Evolutionary conservation across 2,329 filamentous ascomycete species (phyloP).

Genomic region (Chaetomium sp.): DNA sequence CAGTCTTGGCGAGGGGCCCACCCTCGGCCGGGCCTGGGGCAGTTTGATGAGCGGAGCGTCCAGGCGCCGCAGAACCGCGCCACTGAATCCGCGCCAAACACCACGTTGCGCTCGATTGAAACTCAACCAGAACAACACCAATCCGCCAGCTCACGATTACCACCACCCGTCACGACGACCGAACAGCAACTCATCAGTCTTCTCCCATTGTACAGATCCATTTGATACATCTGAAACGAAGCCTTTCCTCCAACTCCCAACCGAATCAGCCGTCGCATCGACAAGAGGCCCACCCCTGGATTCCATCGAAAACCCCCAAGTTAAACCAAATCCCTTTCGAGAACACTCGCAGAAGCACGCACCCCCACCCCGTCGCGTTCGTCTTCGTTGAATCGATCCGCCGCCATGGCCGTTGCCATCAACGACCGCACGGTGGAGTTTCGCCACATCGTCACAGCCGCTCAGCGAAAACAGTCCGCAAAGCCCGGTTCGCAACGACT

Average conservation of each 20-base stretch:
- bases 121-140: conserved; percentile 9
- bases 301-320: not conserved
- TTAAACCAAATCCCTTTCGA: not conserved
- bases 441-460: conserved; percentile 79
- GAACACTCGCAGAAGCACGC: not conserved
- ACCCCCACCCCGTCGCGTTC: not conserved
- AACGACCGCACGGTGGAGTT: conserved; percentile 97
- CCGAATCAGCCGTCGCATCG: not conserved
- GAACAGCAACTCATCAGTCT: too few relatives aligned
- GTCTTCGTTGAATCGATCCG: not conserved
- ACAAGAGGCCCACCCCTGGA: not conserved
- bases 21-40: not conserved
- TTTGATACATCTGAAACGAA: too few relatives aligned
- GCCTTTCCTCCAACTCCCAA: not conserved
- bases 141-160: conserved; percentile 3
- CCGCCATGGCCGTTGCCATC: conserved; percentile 65
- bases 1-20: not conserved
- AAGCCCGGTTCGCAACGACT: conserved; percentile 77
- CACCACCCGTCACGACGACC: too few relatives aligned
- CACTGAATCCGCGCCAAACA: conserved; percentile 17
- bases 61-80: conserved; percentile 1
- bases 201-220: too few relatives aligned
- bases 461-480: conserved; percentile 70
- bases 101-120: conserved; percentile 22
- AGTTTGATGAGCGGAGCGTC: not conserved